phyloP scores from a whole-genome alignment of 169 alveolate species.

The Plasmodium billcollinsi region DNA sequence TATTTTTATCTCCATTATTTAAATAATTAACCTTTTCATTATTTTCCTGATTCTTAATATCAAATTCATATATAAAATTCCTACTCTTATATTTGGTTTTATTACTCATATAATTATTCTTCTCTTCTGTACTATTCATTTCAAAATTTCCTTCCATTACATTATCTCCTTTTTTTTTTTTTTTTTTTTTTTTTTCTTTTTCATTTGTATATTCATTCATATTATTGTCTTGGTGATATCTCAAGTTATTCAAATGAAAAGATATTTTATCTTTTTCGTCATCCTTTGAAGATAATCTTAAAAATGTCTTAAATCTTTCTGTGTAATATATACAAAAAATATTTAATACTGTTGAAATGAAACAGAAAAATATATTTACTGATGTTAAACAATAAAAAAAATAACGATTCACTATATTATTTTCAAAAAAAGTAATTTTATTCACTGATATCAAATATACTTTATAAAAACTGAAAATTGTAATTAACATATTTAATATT shows the following conservation, averaged over 20 bases:
- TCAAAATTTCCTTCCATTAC: background rate
- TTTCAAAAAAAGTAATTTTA: constrained; percentile 3
- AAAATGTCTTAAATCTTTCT: constrained; percentile 22
- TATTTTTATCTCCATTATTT: no score
- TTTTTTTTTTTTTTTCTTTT: background rate
- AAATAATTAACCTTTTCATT: no score
- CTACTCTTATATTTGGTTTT: no score
- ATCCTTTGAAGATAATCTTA: constrained; percentile 5
- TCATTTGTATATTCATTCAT: background rate
- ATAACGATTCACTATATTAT: constrained; percentile 9
- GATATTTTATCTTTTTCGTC: background rate
- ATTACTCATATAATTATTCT: background rate
- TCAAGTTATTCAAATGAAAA: background rate
- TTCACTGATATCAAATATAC: constrained; percentile 9
- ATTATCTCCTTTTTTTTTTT: background rate
- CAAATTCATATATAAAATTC: no score
- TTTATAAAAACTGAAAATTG: constrained; percentile 11
- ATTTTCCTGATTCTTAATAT: no score
- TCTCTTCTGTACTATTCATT: background rate
- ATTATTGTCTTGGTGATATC: background rate
- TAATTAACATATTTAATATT: constrained; percentile 34
- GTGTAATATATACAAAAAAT: constrained; percentile 22
- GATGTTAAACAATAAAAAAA: constrained; percentile 29
- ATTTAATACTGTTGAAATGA: constrained; percentile 36
- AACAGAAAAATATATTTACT: constrained; percentile 16